phyloP scores from a whole-genome alignment of 805 yeast genomes.

The Starmera pachycereana region DNA sequence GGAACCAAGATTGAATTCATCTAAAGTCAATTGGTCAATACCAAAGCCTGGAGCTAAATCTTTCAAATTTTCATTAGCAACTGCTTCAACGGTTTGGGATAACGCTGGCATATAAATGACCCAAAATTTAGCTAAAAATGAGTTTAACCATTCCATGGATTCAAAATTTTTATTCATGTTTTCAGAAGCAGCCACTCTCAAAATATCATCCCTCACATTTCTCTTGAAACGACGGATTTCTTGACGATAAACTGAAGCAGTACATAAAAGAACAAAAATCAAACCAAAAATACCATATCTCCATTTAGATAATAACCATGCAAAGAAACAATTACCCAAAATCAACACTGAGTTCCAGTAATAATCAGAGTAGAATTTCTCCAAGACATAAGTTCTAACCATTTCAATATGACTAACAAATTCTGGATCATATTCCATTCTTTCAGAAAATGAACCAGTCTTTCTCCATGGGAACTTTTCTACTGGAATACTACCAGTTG shows the following conservation, averaged over 20 bases:
- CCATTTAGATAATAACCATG: slow-evolving; percentile 55
- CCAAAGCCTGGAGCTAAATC: slow-evolving; percentile 79
- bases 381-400: slow-evolving; percentile 51
- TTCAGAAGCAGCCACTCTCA: slow-evolving; percentile 52
- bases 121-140: slow-evolving; percentile 75
- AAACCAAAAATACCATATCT: slow-evolving; percentile 60
- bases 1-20: slow-evolving; percentile 71
- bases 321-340: slow-evolving; percentile 60
- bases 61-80: slow-evolving; percentile 56
- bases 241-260: slow-evolving; percentile 57
- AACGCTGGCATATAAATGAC: slow-evolving; percentile 81
- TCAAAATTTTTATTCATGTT: slow-evolving; percentile 53
- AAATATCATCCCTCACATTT: slow-evolving; percentile 67
- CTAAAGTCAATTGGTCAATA: slow-evolving; percentile 61
- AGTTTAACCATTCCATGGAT: slow-evolving; percentile 75
- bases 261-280: slow-evolving; percentile 44
- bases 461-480: slow-evolving; percentile 25
- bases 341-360: slow-evolving; percentile 58
- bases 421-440: slow-evolving; percentile 13
- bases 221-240: slow-evolving; percentile 72
- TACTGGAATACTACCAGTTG: neutral
- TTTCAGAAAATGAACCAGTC: slow-evolving; percentile 21
- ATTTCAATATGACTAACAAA: slow-evolving; percentile 21
- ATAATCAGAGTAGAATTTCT: slow-evolving; percentile 62
- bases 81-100: slow-evolving; percentile 61